These are phyloP conservation scores for Dioscorea alata DNA, from an alignment of 106 monocot species.

Conservation along the genomic window DNA sequence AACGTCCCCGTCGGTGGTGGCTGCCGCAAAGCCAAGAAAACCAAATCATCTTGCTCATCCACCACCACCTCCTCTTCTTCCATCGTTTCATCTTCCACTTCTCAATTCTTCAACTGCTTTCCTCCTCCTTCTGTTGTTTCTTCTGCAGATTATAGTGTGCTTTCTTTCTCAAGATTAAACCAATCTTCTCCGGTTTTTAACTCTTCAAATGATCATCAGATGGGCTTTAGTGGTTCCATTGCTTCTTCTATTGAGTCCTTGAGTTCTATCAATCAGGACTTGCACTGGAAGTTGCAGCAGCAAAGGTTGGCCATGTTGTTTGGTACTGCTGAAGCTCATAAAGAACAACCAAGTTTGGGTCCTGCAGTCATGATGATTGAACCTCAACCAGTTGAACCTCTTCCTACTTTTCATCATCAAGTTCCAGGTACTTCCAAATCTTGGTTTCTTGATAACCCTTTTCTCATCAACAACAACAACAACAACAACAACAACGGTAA, in stretches of 20 bases:
- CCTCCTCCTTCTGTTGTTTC: not conserved
- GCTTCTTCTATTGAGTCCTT: constrained; percentile 40
- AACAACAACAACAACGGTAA: constrained; percentile 4
- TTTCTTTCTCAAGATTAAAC: constrained; percentile 1
- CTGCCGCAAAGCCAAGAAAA: constrained; percentile 36
- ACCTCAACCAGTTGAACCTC: not conserved
- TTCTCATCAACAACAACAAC: not conserved
- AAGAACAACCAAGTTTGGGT: not conserved
- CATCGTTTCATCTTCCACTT: not conserved
- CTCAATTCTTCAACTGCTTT: constrained; percentile 6
- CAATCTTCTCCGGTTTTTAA: not conserved
- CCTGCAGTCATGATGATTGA: not conserved
- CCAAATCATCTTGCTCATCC: constrained; percentile 6
- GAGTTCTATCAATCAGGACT: constrained; percentile 43
- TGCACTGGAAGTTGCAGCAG: constrained; percentile 58
- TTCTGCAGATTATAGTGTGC: not conserved
- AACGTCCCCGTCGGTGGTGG: constrained; percentile 42
- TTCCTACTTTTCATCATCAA: not conserved
- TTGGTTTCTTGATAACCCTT: constrained; percentile 9
- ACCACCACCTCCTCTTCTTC: not conserved
- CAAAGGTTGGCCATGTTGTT: constrained; percentile 38
- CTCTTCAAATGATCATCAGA: too few species aligned
- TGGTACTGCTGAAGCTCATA: constrained; percentile 5
- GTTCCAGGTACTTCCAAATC: not conserved
- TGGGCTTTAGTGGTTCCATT: not conserved